Base-by-base conservation (phyloP, 1,284 basidiomycete species). In the Ustilago esculenta region DNA sequence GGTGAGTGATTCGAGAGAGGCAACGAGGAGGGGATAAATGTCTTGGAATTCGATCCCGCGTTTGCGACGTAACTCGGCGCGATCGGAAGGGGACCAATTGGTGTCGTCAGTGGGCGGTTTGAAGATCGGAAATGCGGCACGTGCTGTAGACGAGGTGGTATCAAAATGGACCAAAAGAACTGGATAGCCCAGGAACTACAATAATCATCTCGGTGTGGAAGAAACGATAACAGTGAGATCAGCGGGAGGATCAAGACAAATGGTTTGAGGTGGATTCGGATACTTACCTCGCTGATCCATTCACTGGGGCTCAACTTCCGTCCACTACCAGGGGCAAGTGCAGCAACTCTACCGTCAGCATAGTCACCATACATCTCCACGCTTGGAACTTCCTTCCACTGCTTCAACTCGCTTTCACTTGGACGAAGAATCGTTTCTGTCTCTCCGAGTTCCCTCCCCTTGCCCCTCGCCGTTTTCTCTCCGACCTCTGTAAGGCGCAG, bases 1-100 rank as follows among this genome's bases (percentile, higher is more conserved):
- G 1, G 34, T 32, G 2, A 77, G 52, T 10, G 58, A 64, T 40
- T 72, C 73, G 5, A 34, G 23, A 12, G 67, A 73, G 5, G 75
- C 55, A 15, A 77, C 51, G 4, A 76, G 57, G 0, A 77, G 63
- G 3, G 75, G 75, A 39, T 77, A 77, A 27, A 73, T 71, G 44
- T 77, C 73, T 33, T 74, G 72, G 27, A 76, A 77, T 33, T 75
- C 73, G 27, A 77, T 59, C 0, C 67, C 67, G 11, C 64, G 55
- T 24, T 47, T 54, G 3, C 59, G 48, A 11, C 64, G 12, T 12
- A 77, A 30, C 42, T 68, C 68, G 1, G 15, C 20, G 2, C 34
- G 25, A 33, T 68, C 64, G 1, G 1, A 0, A 2, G 7, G 15
- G 0, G 42, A 42, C 66, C 55, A 60, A 0, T 21, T 4, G 2